A percentile compares a stretch with the other conserved stretches of the same genome.
Conservation (phyloP, 805 yeast genomes). For the Kluyveromyces aestuarii region DNA sequence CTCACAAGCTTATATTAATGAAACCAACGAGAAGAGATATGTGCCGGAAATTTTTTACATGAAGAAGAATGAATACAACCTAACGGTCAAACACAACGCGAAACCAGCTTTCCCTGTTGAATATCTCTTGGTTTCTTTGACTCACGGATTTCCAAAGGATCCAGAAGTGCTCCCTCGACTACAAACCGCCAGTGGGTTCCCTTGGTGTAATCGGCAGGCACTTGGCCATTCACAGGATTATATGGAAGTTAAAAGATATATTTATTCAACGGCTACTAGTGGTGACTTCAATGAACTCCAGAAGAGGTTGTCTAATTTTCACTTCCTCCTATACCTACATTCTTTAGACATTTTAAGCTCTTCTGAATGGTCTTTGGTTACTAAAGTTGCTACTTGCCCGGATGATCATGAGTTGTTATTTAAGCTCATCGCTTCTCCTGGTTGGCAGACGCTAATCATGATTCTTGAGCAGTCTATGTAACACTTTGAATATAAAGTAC, state of each 20-base stretch:
- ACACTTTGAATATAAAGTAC: background rate
- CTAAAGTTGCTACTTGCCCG: conserved; percentile 37
- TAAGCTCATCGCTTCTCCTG: conserved; percentile 37
- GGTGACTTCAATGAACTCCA: conserved; percentile 28
- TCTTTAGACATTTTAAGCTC: conserved; percentile 48
- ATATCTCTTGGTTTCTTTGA: conserved; percentile 71
- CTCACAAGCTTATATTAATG: conserved; percentile 70
- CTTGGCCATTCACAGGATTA: conserved; percentile 69
- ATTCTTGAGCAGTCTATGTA: conserved; percentile 28
- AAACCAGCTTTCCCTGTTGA: conserved; percentile 93
- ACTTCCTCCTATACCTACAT: conserved; percentile 51
- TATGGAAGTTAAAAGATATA: conserved; percentile 40
- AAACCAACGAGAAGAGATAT: conserved; percentile 62
- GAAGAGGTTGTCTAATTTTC: conserved; percentile 60
- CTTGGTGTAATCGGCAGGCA: conserved; percentile 72
- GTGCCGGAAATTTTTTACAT: conserved; percentile 92
- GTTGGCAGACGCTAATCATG: conserved; percentile 76
- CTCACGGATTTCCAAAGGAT: conserved; percentile 82
- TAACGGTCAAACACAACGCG: conserved; percentile 80
- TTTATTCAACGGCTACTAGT: conserved; percentile 27
- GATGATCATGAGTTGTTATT: conserved; percentile 44
- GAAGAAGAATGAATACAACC: conserved; percentile 77
- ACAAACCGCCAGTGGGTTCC: conserved; percentile 39
- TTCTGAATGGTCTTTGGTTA: conserved; percentile 43
- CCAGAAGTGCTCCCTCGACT: conserved; percentile 38